A percentile compares a stretch with the other conserved stretches of the same genome.
Conservation (phyloP, 2,329 filamentous ascomycete species). For the Grosmannia huntii region DNA sequence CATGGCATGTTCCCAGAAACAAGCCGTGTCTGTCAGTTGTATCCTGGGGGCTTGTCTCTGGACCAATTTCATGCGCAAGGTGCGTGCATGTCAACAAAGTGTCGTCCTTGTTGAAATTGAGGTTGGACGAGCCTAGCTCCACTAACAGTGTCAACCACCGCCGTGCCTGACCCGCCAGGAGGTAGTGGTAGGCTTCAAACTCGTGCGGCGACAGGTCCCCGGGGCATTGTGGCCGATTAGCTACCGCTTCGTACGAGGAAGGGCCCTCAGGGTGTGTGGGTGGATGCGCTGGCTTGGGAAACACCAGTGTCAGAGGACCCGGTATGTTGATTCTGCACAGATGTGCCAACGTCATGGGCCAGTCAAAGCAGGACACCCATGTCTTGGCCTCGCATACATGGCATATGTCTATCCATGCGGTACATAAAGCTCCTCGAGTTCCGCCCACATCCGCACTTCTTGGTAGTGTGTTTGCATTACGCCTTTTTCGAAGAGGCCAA, state of each 20-base stretch:
- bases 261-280: constrained; percentile 24
- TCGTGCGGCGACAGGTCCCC: constrained; percentile 34
- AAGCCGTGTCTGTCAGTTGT: not conserved
- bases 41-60: constrained; percentile 19
- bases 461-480: constrained; percentile 33
- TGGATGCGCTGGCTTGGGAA: constrained; percentile 16
- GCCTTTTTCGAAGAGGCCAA: constrained; percentile 6
- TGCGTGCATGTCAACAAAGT: constrained; percentile 36
- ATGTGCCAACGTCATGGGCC: constrained; percentile 28
- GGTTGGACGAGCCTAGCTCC: constrained; percentile 36
- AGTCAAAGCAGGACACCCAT: constrained; percentile 24
- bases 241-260: constrained; percentile 41
- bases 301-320: constrained; percentile 24
- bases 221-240: constrained; percentile 36
- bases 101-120: constrained; percentile 47
- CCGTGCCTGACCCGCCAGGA: constrained; percentile 30
- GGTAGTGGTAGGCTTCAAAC: constrained; percentile 35
- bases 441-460: constrained; percentile 24
- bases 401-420: constrained; percentile 31
- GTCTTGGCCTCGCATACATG: constrained; percentile 27
- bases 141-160: constrained; percentile 31
- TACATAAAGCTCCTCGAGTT: constrained; percentile 27
- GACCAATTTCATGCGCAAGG: constrained; percentile 40
- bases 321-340: constrained; percentile 23
- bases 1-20: constrained; percentile 32